Base-by-base conservation (phyloP, 176 grass and related monocot genomes). In the Thinopyrum elongatum region DNA sequence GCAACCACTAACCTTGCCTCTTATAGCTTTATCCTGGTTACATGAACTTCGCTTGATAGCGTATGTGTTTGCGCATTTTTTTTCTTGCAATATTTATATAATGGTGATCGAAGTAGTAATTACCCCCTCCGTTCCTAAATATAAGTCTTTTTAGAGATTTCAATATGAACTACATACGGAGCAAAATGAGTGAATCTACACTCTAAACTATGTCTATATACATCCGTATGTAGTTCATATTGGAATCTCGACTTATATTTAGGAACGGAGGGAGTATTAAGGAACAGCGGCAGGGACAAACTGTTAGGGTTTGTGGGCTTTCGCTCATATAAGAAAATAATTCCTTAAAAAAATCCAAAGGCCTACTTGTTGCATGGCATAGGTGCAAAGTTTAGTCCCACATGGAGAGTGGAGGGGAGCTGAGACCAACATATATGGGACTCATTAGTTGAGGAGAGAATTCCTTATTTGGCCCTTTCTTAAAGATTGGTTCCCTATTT, bases 1-100 rank as follows among this genome's bases (percentile, higher is more conserved):
- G 30, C 61, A 64, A 61, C 29, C 79, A 51, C 17, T 73, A 59
- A 55, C 34, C 53, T 74, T 70, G 16, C 28, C 22, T 78, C 25
- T 60, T 78, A 57, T 63, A 84, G 25, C 53, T 61, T 60, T 72
- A 77, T 46, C 29, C 28, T 84, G 76, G 28, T 23, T 79, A 31
- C 38, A 31, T 72, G 57, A 34, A 88, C 16, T 75, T 82, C 41
- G 74, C 80, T 85, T 78, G 15, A 65, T 66, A 33, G 28, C 51
- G 14, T 74, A 74, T 74, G 71, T 87, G 44, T 65, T 65, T 74
- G 31, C 22, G 51, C 60, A 65, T 75, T 87, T 47, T 76, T 47
- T 34, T 77, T 2, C 4, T 74, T 74, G 8, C 44, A 30, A 53
- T 74, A 72, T 62, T 86, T 79, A 33, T 0, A 38, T 49, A 71